These are phyloP conservation scores for Talaromyces piceae DNA, from an alignment of 2,329 filamentous ascomycete genomes.

Conservation along the genomic window DNA sequence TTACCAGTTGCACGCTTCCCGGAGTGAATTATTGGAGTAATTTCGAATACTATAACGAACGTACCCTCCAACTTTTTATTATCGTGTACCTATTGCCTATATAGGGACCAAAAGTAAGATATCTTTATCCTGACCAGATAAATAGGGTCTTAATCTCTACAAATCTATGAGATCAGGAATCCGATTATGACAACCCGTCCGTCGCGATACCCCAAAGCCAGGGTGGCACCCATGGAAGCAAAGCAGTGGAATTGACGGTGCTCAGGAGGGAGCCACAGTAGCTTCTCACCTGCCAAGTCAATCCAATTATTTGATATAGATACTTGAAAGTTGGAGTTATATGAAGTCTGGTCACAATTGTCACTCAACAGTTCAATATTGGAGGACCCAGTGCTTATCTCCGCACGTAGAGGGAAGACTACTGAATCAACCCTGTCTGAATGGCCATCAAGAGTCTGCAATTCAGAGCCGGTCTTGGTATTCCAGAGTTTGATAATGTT, in stretches of 20 bases:
- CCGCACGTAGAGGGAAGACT: constrained; percentile 13
- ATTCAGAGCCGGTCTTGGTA: neutral
- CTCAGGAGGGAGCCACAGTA: constrained; percentile 9
- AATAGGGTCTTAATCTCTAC: neutral
- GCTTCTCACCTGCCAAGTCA: constrained; percentile 1
- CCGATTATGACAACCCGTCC: constrained; percentile 3
- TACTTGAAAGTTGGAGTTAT: constrained; percentile 1
- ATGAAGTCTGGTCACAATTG: neutral
- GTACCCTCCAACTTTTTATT: too few relatives aligned
- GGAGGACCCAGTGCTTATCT: neutral
- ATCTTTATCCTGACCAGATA: neutral
- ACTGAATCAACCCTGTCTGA: constrained; percentile 5
- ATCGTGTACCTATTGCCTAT: too few relatives aligned
- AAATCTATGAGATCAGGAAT: neutral
- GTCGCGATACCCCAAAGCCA: constrained; percentile 5
- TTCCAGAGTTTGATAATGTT: constrained; percentile 7
- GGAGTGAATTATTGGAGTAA: too few relatives aligned
- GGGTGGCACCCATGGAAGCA: neutral
- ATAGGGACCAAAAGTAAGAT: too few relatives aligned
- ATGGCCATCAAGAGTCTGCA: constrained; percentile 4
- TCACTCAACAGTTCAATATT: neutral
- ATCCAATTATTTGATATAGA: constrained; percentile 3
- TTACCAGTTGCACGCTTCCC: too few relatives aligned
- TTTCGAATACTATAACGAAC: too few relatives aligned
- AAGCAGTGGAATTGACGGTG: constrained; percentile 1